phyloP scores from a whole-genome alignment of 805 yeast species.

The Candida wancherniae region DNA sequence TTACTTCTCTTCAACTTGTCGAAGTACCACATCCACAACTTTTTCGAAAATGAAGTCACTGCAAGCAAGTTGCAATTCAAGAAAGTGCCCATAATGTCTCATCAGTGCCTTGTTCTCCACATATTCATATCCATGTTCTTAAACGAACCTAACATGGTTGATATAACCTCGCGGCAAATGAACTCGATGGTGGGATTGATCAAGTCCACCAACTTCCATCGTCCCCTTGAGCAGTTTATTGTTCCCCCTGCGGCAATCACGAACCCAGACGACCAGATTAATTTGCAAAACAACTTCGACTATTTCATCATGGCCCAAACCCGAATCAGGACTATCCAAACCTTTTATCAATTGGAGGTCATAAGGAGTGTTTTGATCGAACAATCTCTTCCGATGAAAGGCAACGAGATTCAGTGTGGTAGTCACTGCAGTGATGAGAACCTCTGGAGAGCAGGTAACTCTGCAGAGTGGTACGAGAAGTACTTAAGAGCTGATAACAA shows the following conservation, averaged over 20 bases:
- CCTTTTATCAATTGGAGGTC: slow-evolving; percentile 46
- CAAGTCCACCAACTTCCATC: slow-evolving; percentile 47
- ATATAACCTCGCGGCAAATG: slow-evolving; percentile 48
- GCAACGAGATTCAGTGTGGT: slow-evolving; percentile 53
- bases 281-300: slow-evolving; percentile 41
- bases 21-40: slow-evolving; percentile 60
- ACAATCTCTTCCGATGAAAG: slow-evolving; percentile 32
- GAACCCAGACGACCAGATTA: slow-evolving; percentile 19
- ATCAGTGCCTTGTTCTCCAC: slow-evolving; percentile 52
- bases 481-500: slow-evolving; percentile 7
- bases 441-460: slow-evolving; percentile 52
- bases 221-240: slow-evolving; percentile 38
- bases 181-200: slow-evolving; percentile 51
- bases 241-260: slow-evolving; percentile 20
- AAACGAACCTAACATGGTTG: slow-evolving; percentile 48
- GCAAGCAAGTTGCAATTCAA: slow-evolving; percentile 44
- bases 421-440: slow-evolving; percentile 56
- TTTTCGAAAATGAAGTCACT: slow-evolving; percentile 50
- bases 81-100: slow-evolving; percentile 52
- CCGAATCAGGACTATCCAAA: slow-evolving; percentile 50
- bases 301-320: slow-evolving; percentile 53
- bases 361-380: slow-evolving; percentile 45
- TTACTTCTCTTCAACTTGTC: slow-evolving; percentile 64
- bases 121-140: slow-evolving; percentile 54
- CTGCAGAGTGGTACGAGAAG: slow-evolving; percentile 47